These are phyloP conservation scores for Trametes cingulata DNA, from an alignment of 768 basidiomycete species.

Conservation along the genomic window DNA sequence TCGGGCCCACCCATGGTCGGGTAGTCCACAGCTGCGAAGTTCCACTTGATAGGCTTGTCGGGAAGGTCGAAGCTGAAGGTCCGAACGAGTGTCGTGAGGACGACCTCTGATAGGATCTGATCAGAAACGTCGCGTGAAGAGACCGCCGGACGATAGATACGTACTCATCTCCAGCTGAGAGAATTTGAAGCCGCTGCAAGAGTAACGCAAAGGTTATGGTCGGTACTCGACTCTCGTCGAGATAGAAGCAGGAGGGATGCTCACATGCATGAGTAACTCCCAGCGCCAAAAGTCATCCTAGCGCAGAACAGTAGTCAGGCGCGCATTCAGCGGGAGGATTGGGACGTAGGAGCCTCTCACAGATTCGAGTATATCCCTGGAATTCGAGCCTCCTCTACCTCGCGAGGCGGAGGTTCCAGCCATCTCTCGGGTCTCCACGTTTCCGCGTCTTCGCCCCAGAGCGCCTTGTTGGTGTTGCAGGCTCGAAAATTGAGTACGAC, in stretches of 20 bases:
- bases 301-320: not conserved
- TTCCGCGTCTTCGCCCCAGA: conserved; percentile 32
- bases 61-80: conserved; percentile 8
- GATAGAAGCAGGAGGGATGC: not conserved
- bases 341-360: not conserved
- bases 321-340: not conserved
- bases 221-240: too few relatives aligned
- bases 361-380: conserved; percentile 16
- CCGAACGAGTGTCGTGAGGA: not conserved
- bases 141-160: not conserved
- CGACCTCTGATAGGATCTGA: not conserved
- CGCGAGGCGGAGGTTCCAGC: conserved; percentile 5
- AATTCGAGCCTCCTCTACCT: conserved; percentile 1
- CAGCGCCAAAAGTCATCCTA: not conserved
- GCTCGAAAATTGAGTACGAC: conserved; percentile 42
- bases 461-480: conserved; percentile 52
- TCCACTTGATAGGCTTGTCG: conserved; percentile 5
- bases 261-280: not conserved
- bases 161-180: conserved; percentile 15
- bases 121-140: not conserved
- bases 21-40: conserved; percentile 4
- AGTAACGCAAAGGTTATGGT: too few relatives aligned
- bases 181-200: conserved; percentile 14
- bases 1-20: conserved; percentile 10
- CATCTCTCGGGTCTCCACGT: conserved; percentile 48